Evolutionary conservation across 2,329 filamentous ascomycete species (phyloP), one percentile per base, ranked within the genome.

Genomic region (Fusarium proliferatum): DNA sequence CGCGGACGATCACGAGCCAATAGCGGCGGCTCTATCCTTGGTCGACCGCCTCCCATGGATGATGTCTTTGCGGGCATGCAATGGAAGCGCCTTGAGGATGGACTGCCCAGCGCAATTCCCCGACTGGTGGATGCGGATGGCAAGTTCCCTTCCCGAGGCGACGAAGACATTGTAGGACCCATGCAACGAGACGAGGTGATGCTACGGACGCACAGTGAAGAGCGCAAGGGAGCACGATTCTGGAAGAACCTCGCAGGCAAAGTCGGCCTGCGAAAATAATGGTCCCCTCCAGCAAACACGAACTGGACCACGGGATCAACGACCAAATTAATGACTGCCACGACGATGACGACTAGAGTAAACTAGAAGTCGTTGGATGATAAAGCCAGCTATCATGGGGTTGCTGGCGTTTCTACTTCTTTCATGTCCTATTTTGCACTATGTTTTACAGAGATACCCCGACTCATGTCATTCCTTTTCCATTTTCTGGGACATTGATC

Each of bases 81-180:
- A 72, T 85, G 83, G 83, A 80, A 80, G 34, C 82, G 82, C 67
- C 82, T 89, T 46, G 87, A 88, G 61, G 88, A 90, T 61, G 83
- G 88, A 65, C 85, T 91, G 36, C 86, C 92, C 46, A 89, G 89
- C 67, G 89, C 89, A 64, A 90, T 95, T 72, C 92, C 93, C 1
- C 87, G 89, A 33, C 88, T 95, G 75, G 86, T 92, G 71, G 91
- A 93, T 79, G 86, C 92, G 79, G 88, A 93, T 71, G 92, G 93
- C 79, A 97, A 98, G 82, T 98, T 97, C 78, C 95, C 95, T 30
- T 91, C 92, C 76, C 89, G 96, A 38, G 95, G 95, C 59, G 95
- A 97, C 78, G 92, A 95, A 77, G 95, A 97, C 81, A 97, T 98
- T 80, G 94, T 98, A 49, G 95, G 95, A 3, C 95, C 95, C 11